phyloP scores from a whole-genome alignment of 2,329 filamentous ascomycete genomes.

The Pseudogymnoascus sp. region DNA sequence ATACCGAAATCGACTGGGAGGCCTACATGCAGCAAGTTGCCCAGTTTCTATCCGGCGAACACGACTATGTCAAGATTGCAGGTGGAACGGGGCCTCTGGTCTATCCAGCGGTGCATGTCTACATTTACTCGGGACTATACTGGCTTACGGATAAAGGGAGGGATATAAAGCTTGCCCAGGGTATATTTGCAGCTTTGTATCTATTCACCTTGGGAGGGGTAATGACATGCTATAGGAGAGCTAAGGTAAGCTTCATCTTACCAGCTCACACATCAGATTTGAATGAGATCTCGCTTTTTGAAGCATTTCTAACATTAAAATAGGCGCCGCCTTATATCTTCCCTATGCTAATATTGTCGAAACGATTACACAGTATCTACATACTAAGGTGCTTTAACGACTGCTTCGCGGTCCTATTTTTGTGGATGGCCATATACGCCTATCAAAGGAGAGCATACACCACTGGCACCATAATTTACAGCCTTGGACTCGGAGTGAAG shows the following conservation, averaged over 20 bases:
- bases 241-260: constrained; percentile 44
- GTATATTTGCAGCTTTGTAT: constrained; percentile 74
- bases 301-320: not conserved
- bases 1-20: constrained; percentile 96
- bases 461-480: constrained; percentile 63
- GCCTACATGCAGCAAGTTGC: constrained; percentile 93
- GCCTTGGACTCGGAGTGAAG: constrained; percentile 79
- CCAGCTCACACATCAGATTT: not conserved
- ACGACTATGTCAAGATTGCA: constrained; percentile 77
- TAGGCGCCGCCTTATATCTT: constrained; percentile 81
- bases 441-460: constrained; percentile 72
- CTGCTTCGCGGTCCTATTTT: constrained; percentile 73
- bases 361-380: constrained; percentile 89
- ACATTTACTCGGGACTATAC: constrained; percentile 78
- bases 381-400: constrained; percentile 93
- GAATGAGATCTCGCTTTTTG: constrained; percentile 8
- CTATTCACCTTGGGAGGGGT: constrained; percentile 67
- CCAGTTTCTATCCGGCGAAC: constrained; percentile 73
- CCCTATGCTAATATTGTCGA: constrained; percentile 77
- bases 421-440: constrained; percentile 73
- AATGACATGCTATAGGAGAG: constrained; percentile 71
- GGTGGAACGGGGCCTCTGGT: constrained; percentile 89
- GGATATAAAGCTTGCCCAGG: constrained; percentile 73
- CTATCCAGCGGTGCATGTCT: constrained; percentile 90
- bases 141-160: constrained; percentile 65